A percentile compares a stretch with the other conserved stretches of the same genome.
Evolutionary conservation across 2,329 filamentous ascomycete species (phyloP).

Genomic region (Sporothrix protearum): DNA sequence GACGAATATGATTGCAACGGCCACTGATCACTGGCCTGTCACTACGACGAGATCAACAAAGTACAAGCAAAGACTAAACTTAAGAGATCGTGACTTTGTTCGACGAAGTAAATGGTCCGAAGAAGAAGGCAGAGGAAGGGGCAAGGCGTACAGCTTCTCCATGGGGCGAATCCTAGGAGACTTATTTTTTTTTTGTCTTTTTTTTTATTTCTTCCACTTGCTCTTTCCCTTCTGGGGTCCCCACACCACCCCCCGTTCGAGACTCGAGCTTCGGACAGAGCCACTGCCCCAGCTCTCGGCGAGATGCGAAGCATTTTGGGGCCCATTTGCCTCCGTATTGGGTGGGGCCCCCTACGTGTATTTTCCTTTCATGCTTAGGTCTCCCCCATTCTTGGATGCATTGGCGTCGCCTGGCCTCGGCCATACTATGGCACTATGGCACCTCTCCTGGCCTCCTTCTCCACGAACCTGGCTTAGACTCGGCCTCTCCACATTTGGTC

Average conservation of each 20-base stretch:
- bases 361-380: neutral
- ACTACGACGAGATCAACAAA: neutral
- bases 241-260: slow-evolving; percentile 7
- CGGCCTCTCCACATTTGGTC: slow-evolving; percentile 10
- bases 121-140: neutral
- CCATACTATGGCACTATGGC: neutral
- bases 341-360: neutral
- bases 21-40: neutral
- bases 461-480: neutral
- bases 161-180: neutral
- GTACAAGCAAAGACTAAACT: neutral
- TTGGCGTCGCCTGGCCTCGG: slow-evolving; percentile 8
- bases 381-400: neutral
- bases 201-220: neutral
- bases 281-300: slow-evolving; percentile 15
- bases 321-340: neutral
- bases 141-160: neutral
- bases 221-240: neutral
- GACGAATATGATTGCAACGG: neutral
- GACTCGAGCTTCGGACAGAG: neutral
- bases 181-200: neutral
- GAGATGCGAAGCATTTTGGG: neutral
- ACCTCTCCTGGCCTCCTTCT: neutral
- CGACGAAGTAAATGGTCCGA: neutral
- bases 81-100: neutral